A percentile compares a stretch with the other conserved stretches of the same genome.
Evolutionary conservation across 225 moss, liverwort and hornwort species (phyloP).

Genomic region (Bryoerythrophyllum caledonicum): DNA sequence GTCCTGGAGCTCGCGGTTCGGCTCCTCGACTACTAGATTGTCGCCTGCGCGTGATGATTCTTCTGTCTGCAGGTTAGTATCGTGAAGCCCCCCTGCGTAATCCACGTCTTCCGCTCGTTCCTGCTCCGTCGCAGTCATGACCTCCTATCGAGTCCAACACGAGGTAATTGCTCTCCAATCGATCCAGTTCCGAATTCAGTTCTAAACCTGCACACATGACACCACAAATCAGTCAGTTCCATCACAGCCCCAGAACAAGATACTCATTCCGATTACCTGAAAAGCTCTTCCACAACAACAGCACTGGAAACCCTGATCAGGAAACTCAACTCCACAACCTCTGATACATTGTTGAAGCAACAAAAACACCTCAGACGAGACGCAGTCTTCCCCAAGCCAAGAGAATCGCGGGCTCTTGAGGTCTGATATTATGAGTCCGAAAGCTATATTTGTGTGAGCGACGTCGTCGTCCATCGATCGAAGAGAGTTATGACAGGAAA

Average conservation of each 20-base stretch:
- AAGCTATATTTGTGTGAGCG: too few species aligned
- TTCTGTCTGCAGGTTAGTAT: constrained; percentile 22
- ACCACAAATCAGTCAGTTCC: neutral
- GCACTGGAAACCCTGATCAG: too few species aligned
- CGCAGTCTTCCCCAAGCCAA: neutral
- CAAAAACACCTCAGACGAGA: neutral
- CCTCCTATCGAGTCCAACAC: neutral
- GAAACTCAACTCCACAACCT: neutral
- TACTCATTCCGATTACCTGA: neutral
- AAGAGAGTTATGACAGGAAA: neutral
- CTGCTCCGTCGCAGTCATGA: constrained; percentile 15
- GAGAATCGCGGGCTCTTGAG: too few species aligned
- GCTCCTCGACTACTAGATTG: constrained; percentile 3
- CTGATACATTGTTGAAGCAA: too few species aligned
- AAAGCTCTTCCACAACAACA: neutral
- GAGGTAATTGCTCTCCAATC: neutral
- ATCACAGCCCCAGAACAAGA: neutral
- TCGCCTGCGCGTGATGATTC: neutral
- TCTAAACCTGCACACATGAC: neutral
- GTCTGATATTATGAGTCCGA: too few species aligned
- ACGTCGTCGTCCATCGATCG: neutral
- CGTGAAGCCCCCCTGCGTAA: constrained; percentile 13
- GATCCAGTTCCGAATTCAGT: neutral
- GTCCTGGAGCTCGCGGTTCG: constrained; percentile 15
- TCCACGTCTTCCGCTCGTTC: constrained; percentile 21